Conservation (phyloP, 202 grass and related monocot genomes). For the Brachypodium distachyon region DNA sequence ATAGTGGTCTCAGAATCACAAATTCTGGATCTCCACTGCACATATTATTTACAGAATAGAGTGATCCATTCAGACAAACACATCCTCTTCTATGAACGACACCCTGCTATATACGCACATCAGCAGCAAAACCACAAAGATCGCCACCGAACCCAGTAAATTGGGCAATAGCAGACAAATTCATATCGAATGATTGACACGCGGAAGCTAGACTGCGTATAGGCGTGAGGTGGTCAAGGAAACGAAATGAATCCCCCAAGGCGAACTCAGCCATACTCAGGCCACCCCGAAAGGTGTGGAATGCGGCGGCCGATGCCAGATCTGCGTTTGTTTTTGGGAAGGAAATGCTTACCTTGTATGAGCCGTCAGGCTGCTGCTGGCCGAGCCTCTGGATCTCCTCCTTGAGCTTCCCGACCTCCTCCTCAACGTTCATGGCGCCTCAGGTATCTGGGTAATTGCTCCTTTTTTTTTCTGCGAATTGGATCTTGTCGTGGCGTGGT, state of each 20-base stretch:
- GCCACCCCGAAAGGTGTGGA: background rate
- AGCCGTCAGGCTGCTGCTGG: constrained; percentile 63
- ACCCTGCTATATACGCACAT: background rate
- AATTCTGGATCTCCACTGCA: background rate
- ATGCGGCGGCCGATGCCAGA: background rate
- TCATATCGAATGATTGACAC: background rate
- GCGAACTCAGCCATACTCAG: background rate
- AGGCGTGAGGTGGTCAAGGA: background rate
- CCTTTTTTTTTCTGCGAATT: background rate
- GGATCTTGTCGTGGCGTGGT: constrained; percentile 21
- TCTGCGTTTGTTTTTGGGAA: background rate
- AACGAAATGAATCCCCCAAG: background rate
- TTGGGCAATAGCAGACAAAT: background rate
- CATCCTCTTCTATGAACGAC: background rate
- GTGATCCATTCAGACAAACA: background rate
- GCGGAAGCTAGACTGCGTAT: background rate
- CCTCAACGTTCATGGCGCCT: constrained; percentile 91
- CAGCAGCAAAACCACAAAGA: background rate
- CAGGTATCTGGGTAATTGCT: background rate
- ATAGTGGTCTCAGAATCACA: background rate
- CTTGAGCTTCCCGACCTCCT: constrained; percentile 83
- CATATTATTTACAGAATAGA: background rate
- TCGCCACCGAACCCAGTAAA: background rate
- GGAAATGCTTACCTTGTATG: constrained; percentile 51
- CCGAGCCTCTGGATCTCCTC: constrained; percentile 96